A percentile compares a stretch with the other conserved stretches of the same genome.
phyloP scores from a whole-genome alignment of 257 asterid species.

The Penstemon newberryi region DNA sequence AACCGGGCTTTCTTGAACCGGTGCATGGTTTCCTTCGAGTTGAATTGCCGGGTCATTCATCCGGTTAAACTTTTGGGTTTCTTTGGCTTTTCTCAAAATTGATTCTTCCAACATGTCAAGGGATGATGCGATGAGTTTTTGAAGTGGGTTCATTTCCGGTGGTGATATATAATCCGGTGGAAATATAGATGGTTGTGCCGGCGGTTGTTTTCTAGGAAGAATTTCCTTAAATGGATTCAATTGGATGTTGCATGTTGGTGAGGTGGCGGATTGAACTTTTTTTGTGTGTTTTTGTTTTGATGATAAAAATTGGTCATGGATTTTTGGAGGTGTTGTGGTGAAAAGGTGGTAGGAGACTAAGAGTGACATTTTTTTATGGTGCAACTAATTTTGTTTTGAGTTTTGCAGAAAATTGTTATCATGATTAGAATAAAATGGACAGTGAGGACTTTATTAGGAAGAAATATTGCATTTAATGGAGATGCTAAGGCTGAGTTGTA shows the following conservation, averaged over 20 bases:
- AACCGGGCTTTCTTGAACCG: conserved; percentile 61
- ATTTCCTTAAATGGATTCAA: conserved; percentile 28
- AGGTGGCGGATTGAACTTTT: conserved; percentile 11
- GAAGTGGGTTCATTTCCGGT: conserved; percentile 37
- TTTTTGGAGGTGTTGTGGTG: neutral
- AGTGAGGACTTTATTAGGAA: neutral
- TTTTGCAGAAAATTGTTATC: too few relatives aligned
- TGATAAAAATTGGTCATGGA: too few relatives aligned
- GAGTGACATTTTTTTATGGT: conserved; percentile 32
- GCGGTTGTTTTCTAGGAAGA: conserved; percentile 14
- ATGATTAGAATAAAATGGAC: neutral
- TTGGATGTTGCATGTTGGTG: conserved; percentile 36
- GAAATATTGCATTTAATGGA: neutral
- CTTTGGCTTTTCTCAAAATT: conserved; percentile 34
- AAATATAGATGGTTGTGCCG: neutral
- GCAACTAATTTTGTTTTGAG: neutral
- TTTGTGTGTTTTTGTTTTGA: conserved; percentile 2
- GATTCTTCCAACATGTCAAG: conserved; percentile 45
- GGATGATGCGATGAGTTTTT: conserved; percentile 45
- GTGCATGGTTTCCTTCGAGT: conserved; percentile 60
- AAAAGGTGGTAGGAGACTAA: conserved; percentile 25
- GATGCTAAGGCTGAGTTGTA: too few relatives aligned
- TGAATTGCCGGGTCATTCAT: conserved; percentile 55
- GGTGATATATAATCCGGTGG: conserved; percentile 1
- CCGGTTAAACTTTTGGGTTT: conserved; percentile 42